Evolutionary conservation across 495 filamentous ascomycete genomes (phyloP), one percentile per base, ranked within the genome.

Genomic region (Tuber aestivum): DNA sequence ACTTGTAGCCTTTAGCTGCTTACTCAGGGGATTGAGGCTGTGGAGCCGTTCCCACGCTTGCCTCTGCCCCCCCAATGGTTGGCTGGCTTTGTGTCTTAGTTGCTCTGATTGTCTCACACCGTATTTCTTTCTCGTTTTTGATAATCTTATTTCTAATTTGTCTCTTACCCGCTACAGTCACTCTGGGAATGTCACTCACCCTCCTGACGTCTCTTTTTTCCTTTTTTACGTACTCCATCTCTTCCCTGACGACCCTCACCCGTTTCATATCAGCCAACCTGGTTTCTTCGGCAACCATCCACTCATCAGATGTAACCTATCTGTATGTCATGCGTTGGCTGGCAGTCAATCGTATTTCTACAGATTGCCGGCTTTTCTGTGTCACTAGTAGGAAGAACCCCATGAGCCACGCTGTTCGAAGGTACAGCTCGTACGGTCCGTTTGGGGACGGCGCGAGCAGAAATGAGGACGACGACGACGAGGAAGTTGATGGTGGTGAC

Each of bases 251-350:
- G 27, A 75, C 80, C 42, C 72, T 82, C 61, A 82, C 80, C 41
- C 80, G 81, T 35, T 83, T 83, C 50, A 75, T 83, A 61, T 83
- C 81, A 41, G 81, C 76, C 74, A 83, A 83, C 70, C 50, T 83
- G 74, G 81, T 83, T 70, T 83, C 82, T 35, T 83, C 81, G 50
- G 82, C 82, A 61, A 81, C 78, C n/a, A 76, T 83, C 50, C 82
- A 83, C 69, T 83, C 82, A 20, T 83, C 81, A 41, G 82, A 83
- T 82, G 78, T 83, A 74, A 81, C 82, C 42, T 83, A 79, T 72
- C 75, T 83, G 9, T 83, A 83, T 73, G 75, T 83, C 1, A 83
- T 83, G 81, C 76, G 79, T 68, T 83, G 82, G 82, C 41, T 83
- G 16, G 82, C 81, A 20, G 75, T 69, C 70, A 78, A 83, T 68